Evolutionary conservation across 2,329 filamentous ascomycete genomes (phyloP).

Genomic region (Conoideocrella luteorostrata): DNA sequence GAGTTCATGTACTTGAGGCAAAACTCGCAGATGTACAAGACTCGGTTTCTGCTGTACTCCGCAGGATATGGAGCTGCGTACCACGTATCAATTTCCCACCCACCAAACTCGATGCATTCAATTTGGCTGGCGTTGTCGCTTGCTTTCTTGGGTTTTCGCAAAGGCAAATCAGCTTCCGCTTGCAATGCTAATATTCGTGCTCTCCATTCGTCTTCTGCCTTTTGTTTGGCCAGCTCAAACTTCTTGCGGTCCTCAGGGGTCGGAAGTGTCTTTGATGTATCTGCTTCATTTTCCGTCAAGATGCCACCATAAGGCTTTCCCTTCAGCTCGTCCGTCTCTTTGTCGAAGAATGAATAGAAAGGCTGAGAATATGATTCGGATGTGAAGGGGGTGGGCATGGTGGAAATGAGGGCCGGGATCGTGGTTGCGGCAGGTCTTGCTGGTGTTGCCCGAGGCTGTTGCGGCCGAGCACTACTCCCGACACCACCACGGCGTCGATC

Average conservation of each 20-base stretch:
- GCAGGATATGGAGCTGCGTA: conserved; percentile 97
- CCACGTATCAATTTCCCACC: conserved; percentile 98
- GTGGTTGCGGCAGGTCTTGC: conserved; percentile 9
- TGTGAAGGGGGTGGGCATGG: conserved; percentile 51
- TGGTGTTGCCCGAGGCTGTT: conserved; percentile 17
- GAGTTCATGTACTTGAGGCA: conserved; percentile 99
- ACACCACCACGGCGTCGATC: conserved; percentile 22
- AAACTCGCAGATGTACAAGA: conserved; percentile 99
- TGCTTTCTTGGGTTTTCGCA: conserved; percentile 64
- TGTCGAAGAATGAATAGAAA: conserved; percentile 84
- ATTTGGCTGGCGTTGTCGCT: conserved; percentile 91
- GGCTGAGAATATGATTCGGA: conserved; percentile 62
- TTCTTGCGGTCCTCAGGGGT: conserved; percentile 71
- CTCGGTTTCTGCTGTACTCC: conserved; percentile 92
- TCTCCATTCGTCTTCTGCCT: conserved; percentile 89
- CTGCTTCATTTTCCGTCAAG: conserved; percentile 78
- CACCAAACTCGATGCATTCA: conserved; percentile 96
- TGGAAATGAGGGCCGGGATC: conserved; percentile 13
- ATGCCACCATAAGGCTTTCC: conserved; percentile 95
- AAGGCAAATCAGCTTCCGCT: conserved; percentile 54
- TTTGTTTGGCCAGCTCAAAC: conserved; percentile 85
- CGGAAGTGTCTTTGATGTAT: conserved; percentile 84
- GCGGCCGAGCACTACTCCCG: conserved; percentile 9
- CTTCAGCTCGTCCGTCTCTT: conserved; percentile 81
- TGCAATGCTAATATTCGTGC: conserved; percentile 55